Evolutionary conservation across 768 basidiomycete genomes (phyloP).

Genomic region (Leccinellum rugosiceps): DNA sequence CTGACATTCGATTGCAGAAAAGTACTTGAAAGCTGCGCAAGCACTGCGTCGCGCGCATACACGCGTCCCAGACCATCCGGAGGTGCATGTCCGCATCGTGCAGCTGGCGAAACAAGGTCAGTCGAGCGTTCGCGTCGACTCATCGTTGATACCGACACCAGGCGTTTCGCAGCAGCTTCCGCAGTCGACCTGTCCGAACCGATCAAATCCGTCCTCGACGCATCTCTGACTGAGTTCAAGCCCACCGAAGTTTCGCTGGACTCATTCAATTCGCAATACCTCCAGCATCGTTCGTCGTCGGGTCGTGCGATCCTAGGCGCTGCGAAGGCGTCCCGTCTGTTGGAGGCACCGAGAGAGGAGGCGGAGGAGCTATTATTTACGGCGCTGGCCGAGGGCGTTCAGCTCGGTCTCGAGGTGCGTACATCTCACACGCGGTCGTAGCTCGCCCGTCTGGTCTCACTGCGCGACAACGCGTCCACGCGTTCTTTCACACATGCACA

Average conservation of each 20-base stretch:
- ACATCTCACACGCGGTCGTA: not conserved
- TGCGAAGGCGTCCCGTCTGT: constrained; percentile 50
- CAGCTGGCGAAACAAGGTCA: constrained; percentile 58
- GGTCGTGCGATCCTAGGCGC: constrained; percentile 56
- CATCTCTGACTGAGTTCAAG: constrained; percentile 48
- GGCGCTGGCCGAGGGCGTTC: constrained; percentile 40
- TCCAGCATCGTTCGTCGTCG: constrained; percentile 56
- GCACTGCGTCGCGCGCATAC: constrained; percentile 58
- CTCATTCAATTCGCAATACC: constrained; percentile 70
- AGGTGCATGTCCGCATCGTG: constrained; percentile 68
- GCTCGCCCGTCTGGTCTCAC: not conserved
- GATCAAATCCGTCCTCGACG: constrained; percentile 48
- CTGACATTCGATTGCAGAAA: constrained; percentile 45
- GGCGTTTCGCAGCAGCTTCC: constrained; percentile 40
- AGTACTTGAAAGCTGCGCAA: constrained; percentile 72
- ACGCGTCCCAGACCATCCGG: constrained; percentile 55
- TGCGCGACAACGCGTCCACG: not conserved
- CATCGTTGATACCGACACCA: no score
- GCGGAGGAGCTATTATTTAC: constrained; percentile 59
- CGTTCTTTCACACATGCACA: not conserved
- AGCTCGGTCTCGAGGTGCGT: constrained; percentile 43
- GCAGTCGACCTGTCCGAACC: constrained; percentile 44
- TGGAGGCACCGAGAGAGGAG: constrained; percentile 53
- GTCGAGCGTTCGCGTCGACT: constrained; percentile 4
- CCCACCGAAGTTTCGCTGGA: constrained; percentile 58